Evolutionary conservation across 164 flowering plant genomes (phyloP).

Genomic region (Cinnamomum micranthum): DNA sequence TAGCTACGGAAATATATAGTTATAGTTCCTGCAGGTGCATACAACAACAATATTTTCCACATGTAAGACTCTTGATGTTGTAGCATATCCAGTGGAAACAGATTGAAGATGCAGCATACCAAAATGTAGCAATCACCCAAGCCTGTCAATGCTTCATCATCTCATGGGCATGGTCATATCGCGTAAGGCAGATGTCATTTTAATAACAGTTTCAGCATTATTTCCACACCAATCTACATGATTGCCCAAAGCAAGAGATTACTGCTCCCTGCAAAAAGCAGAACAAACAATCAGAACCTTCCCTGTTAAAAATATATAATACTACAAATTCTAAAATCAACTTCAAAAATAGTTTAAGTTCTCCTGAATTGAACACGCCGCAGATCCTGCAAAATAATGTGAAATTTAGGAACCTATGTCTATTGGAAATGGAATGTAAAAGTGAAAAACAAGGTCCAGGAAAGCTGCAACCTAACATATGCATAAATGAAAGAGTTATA

Average conservation of each 20-base stretch:
- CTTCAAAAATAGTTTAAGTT: constrained; percentile 13
- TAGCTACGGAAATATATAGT: too few relatives aligned
- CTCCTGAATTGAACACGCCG: constrained; percentile 32
- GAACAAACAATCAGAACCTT: background rate
- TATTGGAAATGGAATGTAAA: background rate
- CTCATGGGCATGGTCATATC: too few relatives aligned
- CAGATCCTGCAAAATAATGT: constrained; percentile 46
- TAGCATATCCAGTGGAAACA: too few relatives aligned
- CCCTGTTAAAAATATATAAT: background rate
- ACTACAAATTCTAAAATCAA: background rate
- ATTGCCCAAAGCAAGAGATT: background rate
- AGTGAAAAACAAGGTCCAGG: background rate
- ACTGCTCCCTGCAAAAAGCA: background rate
- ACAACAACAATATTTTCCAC: too few relatives aligned
- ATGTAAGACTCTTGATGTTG: too few relatives aligned
- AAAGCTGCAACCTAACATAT: constrained; percentile 6
- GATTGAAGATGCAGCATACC: too few relatives aligned
- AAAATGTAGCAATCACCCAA: too few relatives aligned
- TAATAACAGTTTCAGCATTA: background rate
- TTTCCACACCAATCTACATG: background rate
- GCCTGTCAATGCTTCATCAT: too few relatives aligned
- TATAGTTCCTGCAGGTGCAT: too few relatives aligned
- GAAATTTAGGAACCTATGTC: constrained; percentile 23
- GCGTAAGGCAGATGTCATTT: background rate
- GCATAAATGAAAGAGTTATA: background rate